Conservation (phyloP, 2,329 filamentous ascomycete species). For the Fonsecaea nubica region DNA sequence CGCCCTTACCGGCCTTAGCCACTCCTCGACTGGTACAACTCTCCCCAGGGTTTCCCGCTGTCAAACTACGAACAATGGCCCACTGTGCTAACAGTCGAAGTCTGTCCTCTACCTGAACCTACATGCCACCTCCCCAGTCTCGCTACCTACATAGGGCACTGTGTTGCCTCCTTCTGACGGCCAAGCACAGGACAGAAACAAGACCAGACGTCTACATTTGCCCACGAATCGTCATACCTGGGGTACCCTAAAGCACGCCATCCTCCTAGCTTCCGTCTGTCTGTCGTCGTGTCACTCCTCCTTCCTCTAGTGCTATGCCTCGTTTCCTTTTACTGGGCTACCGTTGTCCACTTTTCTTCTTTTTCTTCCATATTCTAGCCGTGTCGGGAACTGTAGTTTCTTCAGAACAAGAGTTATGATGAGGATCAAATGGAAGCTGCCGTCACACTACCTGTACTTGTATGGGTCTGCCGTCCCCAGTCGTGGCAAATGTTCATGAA, state of each 20-base stretch:
- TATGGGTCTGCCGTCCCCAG: neutral
- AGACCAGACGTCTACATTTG: neutral
- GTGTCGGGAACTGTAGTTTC: neutral
- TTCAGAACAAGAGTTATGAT: neutral
- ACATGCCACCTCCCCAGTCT: slow-evolving; percentile 1
- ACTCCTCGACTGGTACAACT: slow-evolving; percentile 3
- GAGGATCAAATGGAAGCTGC: slow-evolving; percentile 3
- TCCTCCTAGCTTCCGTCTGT: neutral
- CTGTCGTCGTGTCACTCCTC: neutral
- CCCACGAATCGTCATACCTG: slow-evolving; percentile 2
- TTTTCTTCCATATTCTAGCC: neutral
- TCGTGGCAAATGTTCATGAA: neutral
- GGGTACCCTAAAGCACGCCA: neutral
- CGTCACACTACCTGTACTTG: neutral
- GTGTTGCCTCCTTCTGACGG: slow-evolving; percentile 34
- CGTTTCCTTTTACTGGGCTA: slow-evolving; percentile 3
- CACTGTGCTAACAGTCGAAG: neutral
- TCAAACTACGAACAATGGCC: neutral
- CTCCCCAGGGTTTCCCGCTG: neutral
- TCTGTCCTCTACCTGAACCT: slow-evolving; percentile 3
- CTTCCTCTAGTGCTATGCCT: neutral
- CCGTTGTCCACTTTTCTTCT: neutral
- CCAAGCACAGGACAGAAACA: slow-evolving; percentile 2
- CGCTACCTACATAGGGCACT: slow-evolving; percentile 32
- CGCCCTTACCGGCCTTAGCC: slow-evolving; percentile 19